These are phyloP conservation scores for Lecanosticta acicola DNA, from an alignment of 2,329 filamentous ascomycete genomes.

Conservation along the genomic window DNA sequence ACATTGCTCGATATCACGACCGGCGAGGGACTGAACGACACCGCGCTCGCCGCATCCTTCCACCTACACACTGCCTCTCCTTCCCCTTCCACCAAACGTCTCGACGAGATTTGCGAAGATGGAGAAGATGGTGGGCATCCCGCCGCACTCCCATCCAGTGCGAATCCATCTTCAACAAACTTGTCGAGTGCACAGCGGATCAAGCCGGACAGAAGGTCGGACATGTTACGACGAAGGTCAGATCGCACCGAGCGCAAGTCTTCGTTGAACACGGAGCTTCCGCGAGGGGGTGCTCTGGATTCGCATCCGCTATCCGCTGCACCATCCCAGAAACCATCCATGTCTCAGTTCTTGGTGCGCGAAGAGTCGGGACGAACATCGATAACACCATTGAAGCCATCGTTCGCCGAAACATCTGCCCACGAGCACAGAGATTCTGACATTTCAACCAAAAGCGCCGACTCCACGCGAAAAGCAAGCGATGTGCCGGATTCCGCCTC, in stretches of 20 bases:
- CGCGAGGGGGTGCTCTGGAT: not conserved
- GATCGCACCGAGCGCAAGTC: conserved; percentile 18
- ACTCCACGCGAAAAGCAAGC: not conserved
- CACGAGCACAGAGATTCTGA: not conserved
- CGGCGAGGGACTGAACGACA: conserved; percentile 77
- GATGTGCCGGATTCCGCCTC: not conserved
- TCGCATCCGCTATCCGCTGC: not conserved
- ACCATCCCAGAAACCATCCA: conserved; percentile 25
- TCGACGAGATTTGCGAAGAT: conserved; percentile 93
- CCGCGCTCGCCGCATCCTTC: conserved; percentile 79
- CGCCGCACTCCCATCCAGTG: conserved; percentile 2
- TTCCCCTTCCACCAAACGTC: conserved; percentile 74
- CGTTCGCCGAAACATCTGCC: conserved; percentile 1
- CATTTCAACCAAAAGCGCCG: not conserved
- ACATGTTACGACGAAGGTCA: conserved; percentile 20
- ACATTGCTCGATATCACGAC: conserved; percentile 70
- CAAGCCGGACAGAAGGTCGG: conserved; percentile 24
- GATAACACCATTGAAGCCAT: conserved; percentile 22
- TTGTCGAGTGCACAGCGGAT: conserved; percentile 21
- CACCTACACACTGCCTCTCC: conserved; percentile 78
- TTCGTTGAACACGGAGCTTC: not conserved
- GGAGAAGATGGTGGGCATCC: conserved; percentile 59
- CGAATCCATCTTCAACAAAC: conserved; percentile 11
- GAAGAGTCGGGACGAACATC: conserved; percentile 26
- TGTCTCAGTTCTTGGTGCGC: conserved; percentile 27